phyloP scores from a whole-genome alignment of 73 alveolate genomes.

The Blepharisma stoltei region DNA sequence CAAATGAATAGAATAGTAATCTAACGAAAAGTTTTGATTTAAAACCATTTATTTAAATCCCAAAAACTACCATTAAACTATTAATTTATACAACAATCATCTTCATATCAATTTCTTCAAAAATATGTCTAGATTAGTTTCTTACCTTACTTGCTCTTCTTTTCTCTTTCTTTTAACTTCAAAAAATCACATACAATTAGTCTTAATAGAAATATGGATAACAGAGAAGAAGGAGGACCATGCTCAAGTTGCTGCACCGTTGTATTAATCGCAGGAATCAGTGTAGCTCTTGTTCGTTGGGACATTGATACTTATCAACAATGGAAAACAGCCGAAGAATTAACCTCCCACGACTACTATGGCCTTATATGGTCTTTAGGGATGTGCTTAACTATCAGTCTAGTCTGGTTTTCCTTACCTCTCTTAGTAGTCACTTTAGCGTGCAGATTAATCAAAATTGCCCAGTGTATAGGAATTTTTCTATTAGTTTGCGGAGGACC shows the following conservation, averaged over 20 bases:
- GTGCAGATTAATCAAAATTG: background rate
- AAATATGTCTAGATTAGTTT: no score
- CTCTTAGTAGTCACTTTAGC: background rate
- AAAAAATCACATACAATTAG: no score
- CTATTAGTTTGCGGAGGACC: constrained; percentile 16
- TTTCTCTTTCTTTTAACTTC: no score
- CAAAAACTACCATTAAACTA: no score
- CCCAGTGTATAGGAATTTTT: background rate
- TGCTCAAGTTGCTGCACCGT: constrained; percentile 18
- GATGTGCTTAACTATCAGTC: constrained; percentile 6
- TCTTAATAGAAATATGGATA: background rate
- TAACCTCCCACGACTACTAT: background rate
- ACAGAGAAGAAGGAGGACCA: constrained; percentile 3
- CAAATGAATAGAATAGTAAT: no score
- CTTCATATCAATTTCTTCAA: no score
- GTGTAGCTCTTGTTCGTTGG: constrained; percentile 7
- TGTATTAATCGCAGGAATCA: constrained; percentile 27
- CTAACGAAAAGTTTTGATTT: no score
- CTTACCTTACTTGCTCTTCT: no score
- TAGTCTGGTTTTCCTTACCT: constrained; percentile 26
- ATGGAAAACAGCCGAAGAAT: constrained; percentile 4
- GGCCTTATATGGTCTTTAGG: constrained; percentile 15
- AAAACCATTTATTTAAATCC: no score
- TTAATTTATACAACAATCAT: no score
- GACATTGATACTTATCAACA: background rate